Base-by-base conservation (phyloP, 139 green algal genomes). In the Coelastrella sp. region DNA sequence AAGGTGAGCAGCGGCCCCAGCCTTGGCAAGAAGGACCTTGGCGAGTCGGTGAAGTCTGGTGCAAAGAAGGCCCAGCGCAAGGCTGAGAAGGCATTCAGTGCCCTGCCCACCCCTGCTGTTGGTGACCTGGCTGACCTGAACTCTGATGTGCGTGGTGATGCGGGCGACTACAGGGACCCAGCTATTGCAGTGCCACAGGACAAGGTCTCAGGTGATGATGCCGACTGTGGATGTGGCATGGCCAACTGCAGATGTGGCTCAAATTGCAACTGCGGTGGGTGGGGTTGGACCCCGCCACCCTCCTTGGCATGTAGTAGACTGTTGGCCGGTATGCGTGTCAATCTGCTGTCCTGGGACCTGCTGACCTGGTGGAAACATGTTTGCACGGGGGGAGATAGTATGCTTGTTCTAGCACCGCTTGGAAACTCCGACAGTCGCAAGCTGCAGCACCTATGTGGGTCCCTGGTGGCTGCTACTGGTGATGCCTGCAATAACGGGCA, bases 41-140 rank as follows among this genome's bases (percentile, higher is more conserved):
- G 71, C 54, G 71, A 77, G 3, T 16, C 71, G n/a, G 71, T n/a
- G 3, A 77, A 22, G 17, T 11, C 16, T n/a, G 71, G 19, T 7
- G 7, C 23, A 7, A 23, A 77, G 19, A 77, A 77, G 71, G 71
- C 71, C 5, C 17, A 77, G 74, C 13, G 14, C n/a, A 80, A 80
- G 74, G 74, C 6, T 7, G 58, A 58, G n/a, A 23, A 58, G 19
- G 22, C 58, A 8, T 57, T 58, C 74, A 80, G 74, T 10, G 22
- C n/a, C 22, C 58, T 74, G 59, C 80, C 80, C 60, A 47, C 20
- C 20, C 59, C 32, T 22, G 11, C 80, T 58, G 11, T 84, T 20
- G 81, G 57, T 54, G 64, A 66, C 2, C 22, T 87, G 81, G 81
- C 81, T 14, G 81, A 87, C 61, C 81, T 60, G 64, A 87, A 87